phyloP scores from a whole-genome alignment of 148 eudicot genomes.

The Hydrangea macrophylla region DNA sequence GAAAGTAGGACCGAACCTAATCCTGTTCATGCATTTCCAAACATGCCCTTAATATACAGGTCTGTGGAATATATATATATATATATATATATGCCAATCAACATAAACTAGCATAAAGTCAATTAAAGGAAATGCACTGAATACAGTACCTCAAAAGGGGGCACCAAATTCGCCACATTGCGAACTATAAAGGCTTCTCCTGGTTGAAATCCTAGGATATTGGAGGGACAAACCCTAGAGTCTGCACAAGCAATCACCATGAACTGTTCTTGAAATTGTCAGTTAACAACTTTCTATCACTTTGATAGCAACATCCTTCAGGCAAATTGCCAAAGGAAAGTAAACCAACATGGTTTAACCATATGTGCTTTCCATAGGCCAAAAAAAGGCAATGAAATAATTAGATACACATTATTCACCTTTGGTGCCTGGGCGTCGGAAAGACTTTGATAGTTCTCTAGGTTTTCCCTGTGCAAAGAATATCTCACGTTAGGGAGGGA shows the following conservation, averaged over 20 bases:
- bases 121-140: constrained; percentile 1
- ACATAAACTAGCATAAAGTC: background rate
- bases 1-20: too few relatives aligned
- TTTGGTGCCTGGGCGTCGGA: constrained; percentile 74
- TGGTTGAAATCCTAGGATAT: constrained; percentile 80
- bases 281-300: constrained; percentile 26
- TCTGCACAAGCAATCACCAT: constrained; percentile 96
- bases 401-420: constrained; percentile 31
- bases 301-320: constrained; percentile 11
- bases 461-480: constrained; percentile 49
- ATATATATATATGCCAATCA: background rate
- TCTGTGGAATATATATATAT: too few relatives aligned
- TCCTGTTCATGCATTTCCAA: too few relatives aligned
- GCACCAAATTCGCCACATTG: constrained; percentile 89
- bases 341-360: background rate
- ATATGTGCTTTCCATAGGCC: background rate
- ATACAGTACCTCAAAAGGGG: constrained; percentile 68
- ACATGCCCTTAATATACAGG: too few relatives aligned
- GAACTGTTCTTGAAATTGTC: constrained; percentile 60
- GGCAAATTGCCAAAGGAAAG: constrained; percentile 5
- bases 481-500: constrained; percentile 6
- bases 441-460: constrained; percentile 62
- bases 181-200: constrained; percentile 91
- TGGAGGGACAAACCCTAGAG: constrained; percentile 93
- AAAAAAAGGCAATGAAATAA: background rate